phyloP scores from a whole-genome alignment of 768 basidiomycete genomes.

The Leccinellum albellum region DNA sequence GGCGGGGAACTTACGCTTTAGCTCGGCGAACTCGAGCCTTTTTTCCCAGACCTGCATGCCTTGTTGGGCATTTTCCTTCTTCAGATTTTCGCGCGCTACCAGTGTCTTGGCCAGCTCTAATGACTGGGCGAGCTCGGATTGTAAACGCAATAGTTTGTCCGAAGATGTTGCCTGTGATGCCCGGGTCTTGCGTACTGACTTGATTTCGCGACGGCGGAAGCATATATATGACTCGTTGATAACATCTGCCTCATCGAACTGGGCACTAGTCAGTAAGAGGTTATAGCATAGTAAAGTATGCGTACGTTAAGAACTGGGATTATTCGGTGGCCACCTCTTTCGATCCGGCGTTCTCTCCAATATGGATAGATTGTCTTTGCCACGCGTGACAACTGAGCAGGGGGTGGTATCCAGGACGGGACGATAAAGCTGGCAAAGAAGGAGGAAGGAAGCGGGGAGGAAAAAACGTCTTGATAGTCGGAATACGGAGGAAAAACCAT shows the following conservation, averaged over 20 bases:
- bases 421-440: conserved; percentile 66
- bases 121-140: conserved; percentile 68
- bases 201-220: conserved; percentile 93
- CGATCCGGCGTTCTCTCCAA: conserved; percentile 83
- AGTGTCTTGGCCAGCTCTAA: conserved; percentile 70
- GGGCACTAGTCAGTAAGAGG: background rate
- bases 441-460: conserved; percentile 51
- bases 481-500: conserved; percentile 70
- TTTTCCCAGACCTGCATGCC: conserved; percentile 74
- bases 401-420: conserved; percentile 66
- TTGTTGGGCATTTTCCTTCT: conserved; percentile 60
- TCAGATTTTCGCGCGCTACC: conserved; percentile 68
- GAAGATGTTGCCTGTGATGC: conserved; percentile 86
- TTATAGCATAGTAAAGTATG: background rate
- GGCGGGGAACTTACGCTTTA: conserved; percentile 71
- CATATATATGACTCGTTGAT: conserved; percentile 94
- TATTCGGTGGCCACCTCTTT: conserved; percentile 78
- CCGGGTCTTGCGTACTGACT: conserved; percentile 90
- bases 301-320: conserved; percentile 86
- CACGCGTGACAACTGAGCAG: conserved; percentile 58
- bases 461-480: conserved; percentile 69
- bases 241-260: conserved; percentile 89
- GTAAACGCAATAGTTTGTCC: conserved; percentile 82
- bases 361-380: conserved; percentile 79
- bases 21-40: conserved; percentile 66